phyloP scores from a whole-genome alignment of 495 filamentous ascomycete species.

The Talaromyces ruber region DNA sequence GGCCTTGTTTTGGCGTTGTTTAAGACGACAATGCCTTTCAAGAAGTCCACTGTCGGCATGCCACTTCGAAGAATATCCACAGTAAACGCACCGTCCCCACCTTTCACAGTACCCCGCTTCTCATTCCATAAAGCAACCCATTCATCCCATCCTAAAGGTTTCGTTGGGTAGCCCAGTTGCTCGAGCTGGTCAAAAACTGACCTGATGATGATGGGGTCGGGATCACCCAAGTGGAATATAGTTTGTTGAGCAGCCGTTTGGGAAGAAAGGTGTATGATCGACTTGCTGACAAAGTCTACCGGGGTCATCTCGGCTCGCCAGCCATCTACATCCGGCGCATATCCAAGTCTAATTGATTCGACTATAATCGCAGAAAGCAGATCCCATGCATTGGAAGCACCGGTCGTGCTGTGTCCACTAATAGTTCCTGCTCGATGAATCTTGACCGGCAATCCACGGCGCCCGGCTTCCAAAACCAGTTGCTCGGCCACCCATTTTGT shows the following conservation, averaged over 20 bases:
- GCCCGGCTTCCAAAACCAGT: slow-evolving; percentile 52
- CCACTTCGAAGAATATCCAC: slow-evolving; percentile 45
- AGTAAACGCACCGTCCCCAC: slow-evolving; percentile 52
- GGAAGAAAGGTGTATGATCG: slow-evolving; percentile 51
- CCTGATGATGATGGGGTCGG: slow-evolving; percentile 47
- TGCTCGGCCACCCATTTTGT: slow-evolving; percentile 64
- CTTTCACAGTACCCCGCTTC: slow-evolving; percentile 44
- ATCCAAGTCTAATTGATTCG: slow-evolving; percentile 55
- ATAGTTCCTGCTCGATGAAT: slow-evolving; percentile 57
- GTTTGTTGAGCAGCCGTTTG: slow-evolving; percentile 42
- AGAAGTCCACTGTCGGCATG: slow-evolving; percentile 57
- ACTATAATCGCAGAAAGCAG: slow-evolving; percentile 57
- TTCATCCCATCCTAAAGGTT: slow-evolving; percentile 49
- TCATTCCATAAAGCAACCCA: slow-evolving; percentile 57
- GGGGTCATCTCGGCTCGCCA: slow-evolving; percentile 69
- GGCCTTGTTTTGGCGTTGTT: slow-evolving; percentile 49
- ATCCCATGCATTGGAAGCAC: slow-evolving; percentile 61
- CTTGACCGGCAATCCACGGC: slow-evolving; percentile 50
- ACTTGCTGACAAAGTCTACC: slow-evolving; percentile 59
- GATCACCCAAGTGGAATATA: slow-evolving; percentile 58
- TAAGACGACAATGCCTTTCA: slow-evolving; percentile 50
- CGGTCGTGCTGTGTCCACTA: slow-evolving; percentile 53
- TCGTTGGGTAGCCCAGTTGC: slow-evolving; percentile 54
- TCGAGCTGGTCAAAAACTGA: slow-evolving; percentile 47
- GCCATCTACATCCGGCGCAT: slow-evolving; percentile 51